A percentile compares a stretch with the other conserved stretches of the same genome.
These are phyloP conservation scores for Akebia trifoliata DNA, from an alignment of 164 flowering plant species.

Conservation along the genomic window DNA sequence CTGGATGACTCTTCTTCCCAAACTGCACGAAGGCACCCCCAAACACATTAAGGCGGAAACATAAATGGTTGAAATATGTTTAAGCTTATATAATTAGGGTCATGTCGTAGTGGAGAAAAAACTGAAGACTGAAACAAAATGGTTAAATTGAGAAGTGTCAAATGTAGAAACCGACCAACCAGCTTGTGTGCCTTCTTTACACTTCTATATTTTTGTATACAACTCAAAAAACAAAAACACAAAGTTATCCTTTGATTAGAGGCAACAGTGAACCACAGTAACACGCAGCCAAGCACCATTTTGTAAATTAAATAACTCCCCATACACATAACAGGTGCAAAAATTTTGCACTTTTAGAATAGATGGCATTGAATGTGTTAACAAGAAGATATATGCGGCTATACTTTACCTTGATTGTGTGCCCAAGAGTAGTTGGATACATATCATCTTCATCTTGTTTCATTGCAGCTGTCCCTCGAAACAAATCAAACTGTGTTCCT, in stretches of 20 bases:
- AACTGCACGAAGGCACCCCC: slow-evolving; percentile 48
- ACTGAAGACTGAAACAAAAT: neutral
- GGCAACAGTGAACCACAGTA: neutral
- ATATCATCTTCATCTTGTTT: slow-evolving; percentile 96
- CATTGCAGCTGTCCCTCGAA: slow-evolving; percentile 99
- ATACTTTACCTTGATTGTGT: slow-evolving; percentile 69
- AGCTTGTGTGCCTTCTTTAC: no score
- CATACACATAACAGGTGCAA: no score
- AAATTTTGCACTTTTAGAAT: no score
- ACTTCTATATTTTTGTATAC: neutral
- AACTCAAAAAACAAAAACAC: neutral
- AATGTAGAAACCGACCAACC: no score
- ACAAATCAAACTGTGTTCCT: slow-evolving; percentile 95
- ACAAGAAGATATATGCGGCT: neutral
- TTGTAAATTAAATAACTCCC: neutral
- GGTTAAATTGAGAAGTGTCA: no score
- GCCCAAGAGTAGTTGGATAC: slow-evolving; percentile 76
- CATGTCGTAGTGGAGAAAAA: no score
- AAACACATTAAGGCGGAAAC: neutral
- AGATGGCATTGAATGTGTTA: no score
- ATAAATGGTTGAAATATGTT: no score
- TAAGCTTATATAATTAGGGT: no score
- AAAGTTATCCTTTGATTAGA: neutral
- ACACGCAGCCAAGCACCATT: neutral
- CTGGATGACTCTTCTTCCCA: slow-evolving; percentile 93